Percentiles rank a stretch among this genome's conserved stretches.
Conservation (phyloP, 1,284 basidiomycete species). For the Cryptococcus maquisensis region DNA sequence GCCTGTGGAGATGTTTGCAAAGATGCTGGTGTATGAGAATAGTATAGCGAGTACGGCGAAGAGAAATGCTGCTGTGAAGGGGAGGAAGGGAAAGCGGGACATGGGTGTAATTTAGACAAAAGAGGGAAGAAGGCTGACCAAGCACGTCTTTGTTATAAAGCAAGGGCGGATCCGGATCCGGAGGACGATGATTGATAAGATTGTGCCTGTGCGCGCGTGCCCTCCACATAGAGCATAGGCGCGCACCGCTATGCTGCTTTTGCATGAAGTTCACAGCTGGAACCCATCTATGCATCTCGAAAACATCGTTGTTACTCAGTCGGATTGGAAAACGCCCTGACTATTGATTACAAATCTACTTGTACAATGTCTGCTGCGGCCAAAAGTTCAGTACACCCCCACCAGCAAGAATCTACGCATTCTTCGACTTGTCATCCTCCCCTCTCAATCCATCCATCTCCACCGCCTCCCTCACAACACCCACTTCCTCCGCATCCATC, state of each 20-base stretch:
- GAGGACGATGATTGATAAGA: neutral
- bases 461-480: conserved; percentile 1
- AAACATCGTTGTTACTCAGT: neutral
- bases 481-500: conserved; percentile 11
- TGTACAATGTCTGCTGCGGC: too few relatives aligned
- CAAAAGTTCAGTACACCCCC: too few relatives aligned
- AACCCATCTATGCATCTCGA: neutral
- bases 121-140: neutral
- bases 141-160: neutral
- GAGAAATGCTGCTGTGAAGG: neutral
- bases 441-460: conserved; percentile 10
- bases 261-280: neutral
- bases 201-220: neutral
- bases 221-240: neutral
- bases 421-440: neutral
- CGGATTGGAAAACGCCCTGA: too few relatives aligned
- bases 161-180: too few relatives aligned
- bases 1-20: neutral
- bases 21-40: neutral
- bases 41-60: neutral
- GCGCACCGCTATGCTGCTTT: neutral
- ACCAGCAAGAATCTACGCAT: too few relatives aligned
- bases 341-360: too few relatives aligned
- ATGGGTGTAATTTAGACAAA: neutral
- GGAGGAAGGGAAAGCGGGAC: neutral